Conservation (phyloP, 768 basidiomycete genomes). For the Dioszegia hungarica region DNA sequence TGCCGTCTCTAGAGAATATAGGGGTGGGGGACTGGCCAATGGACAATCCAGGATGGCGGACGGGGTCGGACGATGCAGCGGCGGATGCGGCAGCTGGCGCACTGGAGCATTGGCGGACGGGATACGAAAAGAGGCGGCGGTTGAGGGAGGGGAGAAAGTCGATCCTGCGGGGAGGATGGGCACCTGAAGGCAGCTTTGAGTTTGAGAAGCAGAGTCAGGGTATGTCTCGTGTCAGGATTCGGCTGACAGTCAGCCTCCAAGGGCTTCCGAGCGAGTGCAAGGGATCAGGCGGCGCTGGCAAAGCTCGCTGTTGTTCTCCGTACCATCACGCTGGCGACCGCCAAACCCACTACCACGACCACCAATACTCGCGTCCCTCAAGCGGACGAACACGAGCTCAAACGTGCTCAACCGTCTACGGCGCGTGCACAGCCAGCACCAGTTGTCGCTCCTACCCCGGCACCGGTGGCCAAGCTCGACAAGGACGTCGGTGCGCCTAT, state of each 20-base stretch:
- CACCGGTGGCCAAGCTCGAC: not conserved
- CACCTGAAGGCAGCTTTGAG: constrained; percentile 45
- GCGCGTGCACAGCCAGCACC: not conserved
- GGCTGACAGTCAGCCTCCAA: constrained; percentile 20
- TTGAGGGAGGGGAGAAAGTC: constrained; percentile 12
- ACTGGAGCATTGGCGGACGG: constrained; percentile 16
- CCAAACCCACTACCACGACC: constrained; percentile 10
- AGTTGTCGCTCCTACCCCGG: not conserved
- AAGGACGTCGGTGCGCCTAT: constrained; percentile 9
- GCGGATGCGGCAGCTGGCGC: not conserved
- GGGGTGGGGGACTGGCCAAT: constrained; percentile 33
- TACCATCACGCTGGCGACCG: constrained; percentile 17
- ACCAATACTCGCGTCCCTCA: not conserved
- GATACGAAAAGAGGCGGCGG: constrained; percentile 12
- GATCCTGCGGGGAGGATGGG: constrained; percentile 37
- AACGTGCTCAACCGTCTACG: not conserved
- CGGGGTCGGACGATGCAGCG: constrained; percentile 9
- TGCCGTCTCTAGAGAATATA: constrained; percentile 30
- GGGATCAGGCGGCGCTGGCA: constrained; percentile 21
- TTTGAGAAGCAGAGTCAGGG: constrained; percentile 32
- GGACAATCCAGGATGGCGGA: constrained; percentile 33
- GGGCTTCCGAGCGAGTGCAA: constrained; percentile 4
- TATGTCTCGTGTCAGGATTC: constrained; percentile 1
- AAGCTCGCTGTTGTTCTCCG: constrained; percentile 23
- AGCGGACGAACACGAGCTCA: not conserved